phyloP scores from a whole-genome alignment of 495 filamentous ascomycete species.

The Rusavskia elegans region DNA sequence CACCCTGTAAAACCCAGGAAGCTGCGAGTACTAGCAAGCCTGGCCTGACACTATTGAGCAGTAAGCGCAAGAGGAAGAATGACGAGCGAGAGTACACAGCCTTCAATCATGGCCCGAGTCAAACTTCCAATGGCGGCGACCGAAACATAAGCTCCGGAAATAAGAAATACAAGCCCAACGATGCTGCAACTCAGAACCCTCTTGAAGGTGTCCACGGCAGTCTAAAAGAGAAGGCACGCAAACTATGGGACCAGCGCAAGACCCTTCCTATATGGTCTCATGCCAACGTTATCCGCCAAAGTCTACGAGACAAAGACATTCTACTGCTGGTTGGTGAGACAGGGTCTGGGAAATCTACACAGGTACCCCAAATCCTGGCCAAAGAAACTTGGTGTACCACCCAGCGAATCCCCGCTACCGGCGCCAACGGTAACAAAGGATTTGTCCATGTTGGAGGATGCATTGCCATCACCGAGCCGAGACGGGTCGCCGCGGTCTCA shows the following conservation, averaged over 20 bases:
- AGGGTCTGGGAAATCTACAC: constrained; percentile 91
- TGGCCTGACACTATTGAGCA: too few relatives aligned
- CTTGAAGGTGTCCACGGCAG: constrained; percentile 1
- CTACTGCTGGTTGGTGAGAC: constrained; percentile 86
- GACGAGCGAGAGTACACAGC: too few relatives aligned
- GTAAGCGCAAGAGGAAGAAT: too few relatives aligned
- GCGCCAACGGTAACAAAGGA: constrained; percentile 26
- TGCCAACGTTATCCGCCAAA: constrained; percentile 48
- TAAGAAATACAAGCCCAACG: neutral
- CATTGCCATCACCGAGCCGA: constrained; percentile 89
- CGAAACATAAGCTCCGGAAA: neutral
- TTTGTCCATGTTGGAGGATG: constrained; percentile 56
- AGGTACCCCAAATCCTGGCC: constrained; percentile 81
- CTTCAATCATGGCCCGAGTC: too few relatives aligned
- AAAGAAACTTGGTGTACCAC: constrained; percentile 64
- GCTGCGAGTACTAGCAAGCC: too few relatives aligned
- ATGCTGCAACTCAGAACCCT: neutral
- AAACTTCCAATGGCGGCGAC: too few relatives aligned
- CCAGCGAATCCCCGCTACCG: constrained; percentile 30
- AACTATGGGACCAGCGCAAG: constrained; percentile 36
- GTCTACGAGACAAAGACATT: constrained; percentile 53
- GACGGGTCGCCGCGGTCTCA: constrained; percentile 87
- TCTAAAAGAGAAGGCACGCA: constrained; percentile 29
- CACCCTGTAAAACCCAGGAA: too few relatives aligned
- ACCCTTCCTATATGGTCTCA: constrained; percentile 69